Percentiles rank a stretch among this genome's conserved stretches.
Evolutionary conservation across 352 stramenopile species (phyloP).

Genomic region (Phytophthora capsici): DNA sequence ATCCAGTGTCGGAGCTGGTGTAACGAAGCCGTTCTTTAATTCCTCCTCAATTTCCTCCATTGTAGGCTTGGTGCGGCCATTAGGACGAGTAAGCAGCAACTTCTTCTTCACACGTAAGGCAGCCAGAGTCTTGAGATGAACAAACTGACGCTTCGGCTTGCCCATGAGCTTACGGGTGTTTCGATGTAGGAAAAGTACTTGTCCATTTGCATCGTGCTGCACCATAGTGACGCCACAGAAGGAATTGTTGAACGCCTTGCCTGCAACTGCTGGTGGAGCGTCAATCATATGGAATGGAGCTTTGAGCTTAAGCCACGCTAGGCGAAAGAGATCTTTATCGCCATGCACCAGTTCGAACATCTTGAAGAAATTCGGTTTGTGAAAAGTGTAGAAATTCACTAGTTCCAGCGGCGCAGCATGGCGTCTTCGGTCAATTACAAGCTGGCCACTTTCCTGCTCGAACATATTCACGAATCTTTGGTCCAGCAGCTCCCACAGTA

Average conservation of each 20-base stretch:
- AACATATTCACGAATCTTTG: constrained; percentile 65
- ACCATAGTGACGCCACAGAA: constrained; percentile 70
- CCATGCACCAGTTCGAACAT: constrained; percentile 46
- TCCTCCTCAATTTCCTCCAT: constrained; percentile 25
- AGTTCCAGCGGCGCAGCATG: constrained; percentile 40
- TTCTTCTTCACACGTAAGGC: constrained; percentile 26
- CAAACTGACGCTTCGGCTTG: constrained; percentile 14
- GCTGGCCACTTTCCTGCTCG: constrained; percentile 71
- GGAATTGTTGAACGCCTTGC: constrained; percentile 39
- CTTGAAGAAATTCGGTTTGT: constrained; percentile 43
- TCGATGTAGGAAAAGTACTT: constrained; percentile 62
- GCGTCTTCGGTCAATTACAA: constrained; percentile 56
- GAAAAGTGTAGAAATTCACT: constrained; percentile 56
- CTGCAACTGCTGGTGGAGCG: constrained; percentile 47
- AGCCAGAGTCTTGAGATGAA: constrained; percentile 15
- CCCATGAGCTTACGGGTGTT: constrained; percentile 51
- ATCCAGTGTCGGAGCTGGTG: constrained; percentile 27
- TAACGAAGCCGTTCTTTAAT: constrained; percentile 8
- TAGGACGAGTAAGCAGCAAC: constrained; percentile 8
- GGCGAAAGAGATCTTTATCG: constrained; percentile 70
- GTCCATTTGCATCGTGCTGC: constrained; percentile 44
- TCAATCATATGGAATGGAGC: constrained; percentile 58
- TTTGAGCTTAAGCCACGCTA: constrained; percentile 62
- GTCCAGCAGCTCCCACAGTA: constrained; percentile 64
- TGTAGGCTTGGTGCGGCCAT: constrained; percentile 10